Base-by-base conservation (phyloP, 805 yeast species). In the Candida schatavii region DNA sequence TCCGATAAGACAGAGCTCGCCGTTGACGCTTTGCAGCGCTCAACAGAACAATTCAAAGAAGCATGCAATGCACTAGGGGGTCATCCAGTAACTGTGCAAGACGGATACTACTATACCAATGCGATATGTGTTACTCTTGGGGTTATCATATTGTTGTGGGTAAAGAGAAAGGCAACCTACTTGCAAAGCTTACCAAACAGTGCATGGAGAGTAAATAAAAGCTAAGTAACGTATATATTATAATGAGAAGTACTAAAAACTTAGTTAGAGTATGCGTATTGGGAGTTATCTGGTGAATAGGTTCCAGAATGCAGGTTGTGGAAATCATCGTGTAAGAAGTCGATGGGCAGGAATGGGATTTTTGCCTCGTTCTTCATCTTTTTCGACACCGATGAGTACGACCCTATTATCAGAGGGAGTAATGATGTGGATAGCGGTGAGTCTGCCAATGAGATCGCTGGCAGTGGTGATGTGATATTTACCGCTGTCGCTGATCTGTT, bases 31-130 rank as follows among this genome's bases (percentile, higher is more conserved):
- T 17, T 14, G 15, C 28, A 19, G n/a, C 11, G 13, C 18, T 1
- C 35, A 36, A 21, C 46, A 2, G 75, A 71, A 43, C 50, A 58
- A 4, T 64, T 61, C 39, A 83, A 78, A 48, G 68, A 65, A 28
- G 49, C 61, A 38, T 88, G 96, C 60, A 41, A 54, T 13, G 64
- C 56, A 5, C 52, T 63, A 2, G 81, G 80, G 5, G 97, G 96
- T 1, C 42, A 45, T 3, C 80, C 88, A 45, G 45, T 54, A 0
- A 62, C 77, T 2, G 41, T 75, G 1, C 70, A 75, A 41, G 98
- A 93, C 62, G 99, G 99, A 0, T 91, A 90, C 64, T 88, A 82
- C 62, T 72, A 75, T 39, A 83, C 95, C 30, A 91, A 89, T 57
- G 40, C 78, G 6, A 44, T 88, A 10, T 91, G 97, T 62, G 77